Conservation (phyloP, 129 eudicot genomes). For the Dittrichia graveolens region DNA sequence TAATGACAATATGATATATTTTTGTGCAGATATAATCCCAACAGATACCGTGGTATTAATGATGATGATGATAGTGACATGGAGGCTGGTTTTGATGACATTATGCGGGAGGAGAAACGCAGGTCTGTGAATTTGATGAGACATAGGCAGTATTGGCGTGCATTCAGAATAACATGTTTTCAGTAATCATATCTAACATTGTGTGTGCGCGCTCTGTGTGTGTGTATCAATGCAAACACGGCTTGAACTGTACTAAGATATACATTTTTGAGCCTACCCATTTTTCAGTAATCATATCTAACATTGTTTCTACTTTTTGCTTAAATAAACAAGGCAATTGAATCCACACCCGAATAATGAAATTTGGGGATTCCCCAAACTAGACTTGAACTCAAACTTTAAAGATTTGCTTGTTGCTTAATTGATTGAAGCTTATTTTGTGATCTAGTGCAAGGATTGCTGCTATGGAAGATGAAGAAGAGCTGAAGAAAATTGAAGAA, state of each 20-base stretch:
- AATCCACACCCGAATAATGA: not conserved
- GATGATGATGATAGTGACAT: conserved; percentile 73
- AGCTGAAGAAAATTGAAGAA: conserved; percentile 61
- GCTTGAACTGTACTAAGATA: not conserved
- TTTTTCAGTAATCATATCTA: not conserved
- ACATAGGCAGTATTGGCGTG: not conserved
- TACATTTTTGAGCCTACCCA: not conserved
- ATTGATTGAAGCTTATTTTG: conserved; percentile 21
- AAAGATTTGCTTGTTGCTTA: not conserved
- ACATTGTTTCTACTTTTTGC: not conserved
- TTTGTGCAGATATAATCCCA: conserved; percentile 65
- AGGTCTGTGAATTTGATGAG: conserved; percentile 51
- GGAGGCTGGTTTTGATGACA: conserved; percentile 76
- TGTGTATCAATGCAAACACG: no score
- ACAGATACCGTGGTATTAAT: conserved; percentile 40
- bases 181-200: no score
- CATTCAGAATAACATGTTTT: not conserved
- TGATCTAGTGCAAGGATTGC: conserved; percentile 67
- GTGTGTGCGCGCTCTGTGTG: no score
- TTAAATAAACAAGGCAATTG: not conserved
- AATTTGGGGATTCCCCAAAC: not conserved
- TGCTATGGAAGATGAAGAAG: conserved; percentile 76
- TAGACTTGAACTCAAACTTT: not conserved
- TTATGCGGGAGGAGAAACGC: conserved; percentile 65
- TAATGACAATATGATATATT: not conserved